Percentiles rank a stretch among this genome's conserved stretches.
These are phyloP conservation scores for Microbotryomycetes sp. DNA, from an alignment of 1,284 basidiomycete genomes.

Conservation along the genomic window DNA sequence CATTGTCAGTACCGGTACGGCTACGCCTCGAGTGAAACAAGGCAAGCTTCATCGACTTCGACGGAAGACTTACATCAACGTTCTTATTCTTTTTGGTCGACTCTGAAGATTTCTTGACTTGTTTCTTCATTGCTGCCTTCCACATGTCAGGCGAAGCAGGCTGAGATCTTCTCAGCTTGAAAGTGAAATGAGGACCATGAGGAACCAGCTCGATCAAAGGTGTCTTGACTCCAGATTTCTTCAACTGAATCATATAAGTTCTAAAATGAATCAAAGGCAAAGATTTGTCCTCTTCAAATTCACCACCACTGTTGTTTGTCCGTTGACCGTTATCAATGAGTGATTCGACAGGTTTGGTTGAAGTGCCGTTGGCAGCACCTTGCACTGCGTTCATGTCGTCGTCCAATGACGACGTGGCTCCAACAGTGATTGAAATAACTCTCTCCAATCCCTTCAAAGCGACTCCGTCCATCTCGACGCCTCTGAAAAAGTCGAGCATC, in stretches of 20 bases:
- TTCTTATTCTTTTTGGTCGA: slow-evolving; percentile 82
- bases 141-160: slow-evolving; percentile 69
- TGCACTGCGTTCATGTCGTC: neutral
- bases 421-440: slow-evolving; percentile 79
- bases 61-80: slow-evolving; percentile 53
- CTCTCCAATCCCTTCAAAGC: slow-evolving; percentile 81
- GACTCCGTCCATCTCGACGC: slow-evolving; percentile 75
- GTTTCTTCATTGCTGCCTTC: slow-evolving; percentile 71
- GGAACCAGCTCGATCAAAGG: slow-evolving; percentile 76
- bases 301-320: neutral
- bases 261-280: slow-evolving; percentile 83
- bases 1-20: slow-evolving; percentile 50
- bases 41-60: neutral
- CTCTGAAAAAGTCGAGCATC: slow-evolving; percentile 80
- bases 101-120: slow-evolving; percentile 81
- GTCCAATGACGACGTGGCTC: slow-evolving; percentile 28
- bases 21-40: neutral
- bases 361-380: neutral
- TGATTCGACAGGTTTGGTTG: slow-evolving; percentile 22
- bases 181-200: slow-evolving; percentile 88
- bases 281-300: slow-evolving; percentile 31
- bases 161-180: slow-evolving; percentile 67
- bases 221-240: slow-evolving; percentile 66
- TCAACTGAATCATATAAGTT: slow-evolving; percentile 70
- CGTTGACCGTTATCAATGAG: slow-evolving; percentile 13